These are phyloP conservation scores for Sphagnum tenellum DNA, from an alignment of 225 moss, liverwort and hornwort species.

Conservation along the genomic window DNA sequence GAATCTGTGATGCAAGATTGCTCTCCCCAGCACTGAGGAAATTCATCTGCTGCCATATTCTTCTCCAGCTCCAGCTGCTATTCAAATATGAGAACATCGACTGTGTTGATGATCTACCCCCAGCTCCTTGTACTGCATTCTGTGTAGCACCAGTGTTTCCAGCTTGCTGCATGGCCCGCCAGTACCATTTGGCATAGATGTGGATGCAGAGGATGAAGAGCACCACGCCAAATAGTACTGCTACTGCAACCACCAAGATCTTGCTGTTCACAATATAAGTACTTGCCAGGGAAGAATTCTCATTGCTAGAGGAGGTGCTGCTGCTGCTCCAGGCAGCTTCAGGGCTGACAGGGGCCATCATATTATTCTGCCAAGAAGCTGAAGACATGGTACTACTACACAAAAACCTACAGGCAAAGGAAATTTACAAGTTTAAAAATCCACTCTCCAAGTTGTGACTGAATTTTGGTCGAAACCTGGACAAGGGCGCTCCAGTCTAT, in stretches of 20 bases:
- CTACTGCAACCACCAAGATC: conserved; percentile 58
- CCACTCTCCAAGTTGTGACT: too few relatives aligned
- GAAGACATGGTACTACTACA: too few relatives aligned
- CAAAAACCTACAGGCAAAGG: too few relatives aligned
- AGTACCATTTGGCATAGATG: conserved; percentile 72
- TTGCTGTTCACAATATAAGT: conserved; percentile 31
- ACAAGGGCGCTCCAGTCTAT: too few relatives aligned
- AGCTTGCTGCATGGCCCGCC: conserved; percentile 11
- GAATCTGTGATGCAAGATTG: neutral
- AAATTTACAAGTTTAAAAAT: too few relatives aligned
- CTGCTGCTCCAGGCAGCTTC: too few relatives aligned
- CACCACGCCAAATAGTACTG: conserved; percentile 51
- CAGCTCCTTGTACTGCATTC: too few relatives aligned
- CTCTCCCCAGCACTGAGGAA: neutral
- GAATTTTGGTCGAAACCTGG: too few relatives aligned
- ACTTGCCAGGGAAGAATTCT: neutral
- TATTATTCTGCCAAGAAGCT: too few relatives aligned
- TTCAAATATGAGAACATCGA: neutral
- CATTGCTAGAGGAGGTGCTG: neutral
- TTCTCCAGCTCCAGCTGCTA: conserved; percentile 19
- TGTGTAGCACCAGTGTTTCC: too few relatives aligned
- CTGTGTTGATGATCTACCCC: too few relatives aligned
- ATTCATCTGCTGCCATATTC: conserved; percentile 21
- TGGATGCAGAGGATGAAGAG: conserved; percentile 55
- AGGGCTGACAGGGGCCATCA: too few relatives aligned